Evolutionary conservation across 495 filamentous ascomycete species (phyloP).

Genomic region (Astrothelium subdiscretum): DNA sequence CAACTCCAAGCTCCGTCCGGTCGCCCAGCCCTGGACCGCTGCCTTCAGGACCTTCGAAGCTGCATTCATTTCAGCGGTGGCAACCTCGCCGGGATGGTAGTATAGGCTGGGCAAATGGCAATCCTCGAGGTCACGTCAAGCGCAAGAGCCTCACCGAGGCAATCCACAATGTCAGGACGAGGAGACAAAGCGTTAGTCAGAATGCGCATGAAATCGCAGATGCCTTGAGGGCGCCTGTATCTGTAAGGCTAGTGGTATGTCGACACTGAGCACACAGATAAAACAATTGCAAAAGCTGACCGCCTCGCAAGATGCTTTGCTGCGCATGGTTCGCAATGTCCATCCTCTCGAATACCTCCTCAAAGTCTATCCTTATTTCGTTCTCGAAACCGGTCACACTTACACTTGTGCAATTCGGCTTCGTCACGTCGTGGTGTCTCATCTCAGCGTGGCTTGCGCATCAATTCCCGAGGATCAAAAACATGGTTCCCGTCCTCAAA

Average conservation of each 20-base stretch:
- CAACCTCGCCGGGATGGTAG: conserved; percentile 39
- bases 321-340: conserved; percentile 88
- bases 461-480: conserved; percentile 54
- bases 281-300: conserved; percentile 10
- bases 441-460: conserved; percentile 60
- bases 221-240: conserved; percentile 80
- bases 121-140: conserved; percentile 43
- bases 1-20: neutral
- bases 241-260: conserved; percentile 74
- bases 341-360: conserved; percentile 91
- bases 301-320: conserved; percentile 55
- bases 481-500: conserved; percentile 62
- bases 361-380: conserved; percentile 90
- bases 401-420: conserved; percentile 88
- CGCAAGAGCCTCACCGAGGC: conserved; percentile 82
- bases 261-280: conserved; percentile 5
- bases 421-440: conserved; percentile 83
- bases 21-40: conserved; percentile 13
- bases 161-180: conserved; percentile 62
- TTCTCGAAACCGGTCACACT: conserved; percentile 87
- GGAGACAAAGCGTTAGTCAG: conserved; percentile 72
- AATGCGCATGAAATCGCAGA: conserved; percentile 90
- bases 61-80: conserved; percentile 30
- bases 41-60: conserved; percentile 8
- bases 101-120: conserved; percentile 38